Evolutionary conservation across 768 basidiomycete species (phyloP).

Genomic region (Ephemerocybe angulata): DNA sequence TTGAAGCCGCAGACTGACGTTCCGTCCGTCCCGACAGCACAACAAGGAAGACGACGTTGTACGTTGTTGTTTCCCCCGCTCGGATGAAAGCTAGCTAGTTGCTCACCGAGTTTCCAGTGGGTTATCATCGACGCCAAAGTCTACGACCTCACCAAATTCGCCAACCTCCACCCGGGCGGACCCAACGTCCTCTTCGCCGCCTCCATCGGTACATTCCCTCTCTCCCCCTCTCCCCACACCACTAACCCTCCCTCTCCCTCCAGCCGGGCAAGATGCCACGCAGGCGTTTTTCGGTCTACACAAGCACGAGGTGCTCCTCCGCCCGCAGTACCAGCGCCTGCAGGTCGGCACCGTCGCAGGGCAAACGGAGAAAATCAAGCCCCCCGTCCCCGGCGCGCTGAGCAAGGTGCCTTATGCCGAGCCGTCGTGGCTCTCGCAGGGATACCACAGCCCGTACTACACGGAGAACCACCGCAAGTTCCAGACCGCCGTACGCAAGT

Average conservation of each 20-base stretch:
- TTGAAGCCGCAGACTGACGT: not conserved
- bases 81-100: not conserved
- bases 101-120: constrained; percentile 49
- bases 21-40: constrained; percentile 52
- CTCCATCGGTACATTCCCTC: constrained; percentile 51
- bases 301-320: constrained; percentile 28
- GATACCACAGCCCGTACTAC: constrained; percentile 32
- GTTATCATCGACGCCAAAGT: constrained; percentile 78
- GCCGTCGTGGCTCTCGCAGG: constrained; percentile 30
- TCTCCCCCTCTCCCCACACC: not conserved
- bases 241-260: not conserved
- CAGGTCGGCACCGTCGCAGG: constrained; percentile 29
- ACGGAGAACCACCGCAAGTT: constrained; percentile 60
- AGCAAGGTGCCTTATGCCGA: constrained; percentile 33
- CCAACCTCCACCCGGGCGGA: constrained; percentile 82
- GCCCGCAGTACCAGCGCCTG: constrained; percentile 29
- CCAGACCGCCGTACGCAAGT: constrained; percentile 71
- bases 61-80: constrained; percentile 21
- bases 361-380: constrained; percentile 26
- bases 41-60: constrained; percentile 83
- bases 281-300: constrained; percentile 31
- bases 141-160: constrained; percentile 79
- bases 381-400: constrained; percentile 24
- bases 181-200: constrained; percentile 65
- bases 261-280: constrained; percentile 62